Evolutionary conservation across 2,329 filamentous ascomycete species (phyloP), one percentile per base, ranked within the genome.

Genomic region (Drechslerella coelobrocha): DNA sequence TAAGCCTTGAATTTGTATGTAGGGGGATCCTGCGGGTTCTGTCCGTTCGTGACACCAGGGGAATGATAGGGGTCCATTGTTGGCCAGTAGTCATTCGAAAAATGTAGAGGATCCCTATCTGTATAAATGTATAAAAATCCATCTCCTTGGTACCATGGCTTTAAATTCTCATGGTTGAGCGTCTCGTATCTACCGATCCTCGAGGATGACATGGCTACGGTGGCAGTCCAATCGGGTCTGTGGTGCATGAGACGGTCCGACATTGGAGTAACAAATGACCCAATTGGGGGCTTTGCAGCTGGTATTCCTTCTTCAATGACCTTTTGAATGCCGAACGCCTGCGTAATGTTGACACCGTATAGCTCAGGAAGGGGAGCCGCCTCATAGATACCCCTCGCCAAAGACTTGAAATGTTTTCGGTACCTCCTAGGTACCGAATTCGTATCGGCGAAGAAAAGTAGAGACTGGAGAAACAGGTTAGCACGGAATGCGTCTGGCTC

Each of bases 11-110:
- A 65, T 39, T 71, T 65, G 45, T 73, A 73, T 31, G 21, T 24
- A 10, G 65, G 59, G 9, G 57, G 47, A 1, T 31, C 31, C 31
- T 73, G 72, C 5, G 37, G 27, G 39, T 72, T 73, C 31, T 73
- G 72, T 4, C 72, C 72, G 23, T 69, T 71, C 5, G 72, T 73
- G 12, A 73, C 72, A 10, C 72, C 72, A 19, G 72, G 72, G 21
- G 66, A 66, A 41, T 73, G 72, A 51, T 66, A 73, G 3, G 72
- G 72, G 45, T 73, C 72, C 72, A 73, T 73, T 5, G 72, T 73
- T 24, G 72, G 65, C 61, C 68, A 73, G 23, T 73, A 73, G 27
- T 72, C 66, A 39, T 73, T 61, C 7, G 68, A 61, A 51, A 61
- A 73, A 26, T 73, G 65, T 14, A 66, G 26, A 19, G 61, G 65